Base-by-base conservation (phyloP, 2,329 filamentous ascomycete genomes). In the Fusarium sambucinum region DNA sequence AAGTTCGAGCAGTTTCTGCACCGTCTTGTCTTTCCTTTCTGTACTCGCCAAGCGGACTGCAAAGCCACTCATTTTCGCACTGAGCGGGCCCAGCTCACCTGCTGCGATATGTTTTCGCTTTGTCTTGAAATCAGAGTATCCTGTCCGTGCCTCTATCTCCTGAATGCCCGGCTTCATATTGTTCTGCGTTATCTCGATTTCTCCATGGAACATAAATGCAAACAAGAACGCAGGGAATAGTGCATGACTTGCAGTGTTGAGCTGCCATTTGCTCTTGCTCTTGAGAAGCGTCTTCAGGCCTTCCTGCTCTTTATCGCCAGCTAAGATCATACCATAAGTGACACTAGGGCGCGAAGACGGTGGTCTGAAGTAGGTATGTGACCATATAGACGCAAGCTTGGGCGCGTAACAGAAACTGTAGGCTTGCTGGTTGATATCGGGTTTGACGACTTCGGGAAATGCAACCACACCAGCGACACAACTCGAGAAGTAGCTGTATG, bases 341-440 rank as follows among this genome's bases (percentile, higher is more conserved):
- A 73, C 51, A 12, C 63, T 42, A 9, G 61, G 42, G 16, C 64
- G 60, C 7, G 57, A 52, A 6, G 57, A 19, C 3, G 52, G n/a
- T 4, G 65, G 32, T 17, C 53, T 57, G 23, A 69, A 69, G 29
- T 50, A 55, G 29, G 63, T 65, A 46, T 78, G 73, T 3, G 78
- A 79, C 80, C 80, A 81, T 25, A 78, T 69, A 17, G 75, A 72
- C 9, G 77, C 79, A 25, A 81, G 64, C 52, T 81, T 81, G 4
- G 80, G 80, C 19, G 76, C 74, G 44, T 80, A 80, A 55, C 75
- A 76, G 57, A 80, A 76, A 4, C 76, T 73, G 53, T 76, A 79
- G 5, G 77, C 62, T 14, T 70, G 72, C 9, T 63, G 54, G 6
- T 69, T 52, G 3, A 33, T 32, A 5, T 64, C 48, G 3, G 62